Evolutionary conservation across 306 rosid genomes (phyloP).

Genomic region (Benincasa hispida): DNA sequence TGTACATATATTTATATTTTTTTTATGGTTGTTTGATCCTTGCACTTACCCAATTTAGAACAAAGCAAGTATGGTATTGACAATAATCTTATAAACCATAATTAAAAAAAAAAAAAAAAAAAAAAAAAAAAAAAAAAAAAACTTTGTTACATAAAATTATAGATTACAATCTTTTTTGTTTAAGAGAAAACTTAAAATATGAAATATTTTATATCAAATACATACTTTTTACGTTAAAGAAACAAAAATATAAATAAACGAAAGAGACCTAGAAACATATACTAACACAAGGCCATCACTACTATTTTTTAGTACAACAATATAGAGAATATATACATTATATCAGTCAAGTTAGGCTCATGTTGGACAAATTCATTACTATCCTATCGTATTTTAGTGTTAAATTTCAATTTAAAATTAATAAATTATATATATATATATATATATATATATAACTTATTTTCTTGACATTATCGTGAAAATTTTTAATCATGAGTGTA

Average conservation of each 20-base stretch:
- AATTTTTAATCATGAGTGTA: too few relatives aligned
- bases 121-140: too few relatives aligned
- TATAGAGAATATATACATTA: too few relatives aligned
- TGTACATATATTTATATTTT: too few relatives aligned
- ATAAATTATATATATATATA: not conserved
- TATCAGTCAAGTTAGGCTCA: too few relatives aligned
- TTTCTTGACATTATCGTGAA: too few relatives aligned
- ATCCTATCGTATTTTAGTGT: not conserved
- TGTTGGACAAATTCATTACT: not conserved
- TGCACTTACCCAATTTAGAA: not conserved
- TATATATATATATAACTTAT: too few relatives aligned
- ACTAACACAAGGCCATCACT: not conserved
- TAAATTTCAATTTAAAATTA: not conserved
- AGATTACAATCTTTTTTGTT: not conserved
- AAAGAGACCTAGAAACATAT: not conserved
- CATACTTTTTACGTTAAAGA: not conserved
- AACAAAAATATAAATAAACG: not conserved
- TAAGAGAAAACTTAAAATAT: not conserved
- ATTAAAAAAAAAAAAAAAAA: too few relatives aligned
- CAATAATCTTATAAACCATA: not conserved
- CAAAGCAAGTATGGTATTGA: not conserved
- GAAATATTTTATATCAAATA: not conserved
- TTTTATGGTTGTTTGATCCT: not conserved
- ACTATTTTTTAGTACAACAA: not conserved
- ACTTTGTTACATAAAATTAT: not conserved